Evolutionary conservation across 2,329 filamentous ascomycete genomes (phyloP).

Genomic region (Colletotrichum sp.): DNA sequence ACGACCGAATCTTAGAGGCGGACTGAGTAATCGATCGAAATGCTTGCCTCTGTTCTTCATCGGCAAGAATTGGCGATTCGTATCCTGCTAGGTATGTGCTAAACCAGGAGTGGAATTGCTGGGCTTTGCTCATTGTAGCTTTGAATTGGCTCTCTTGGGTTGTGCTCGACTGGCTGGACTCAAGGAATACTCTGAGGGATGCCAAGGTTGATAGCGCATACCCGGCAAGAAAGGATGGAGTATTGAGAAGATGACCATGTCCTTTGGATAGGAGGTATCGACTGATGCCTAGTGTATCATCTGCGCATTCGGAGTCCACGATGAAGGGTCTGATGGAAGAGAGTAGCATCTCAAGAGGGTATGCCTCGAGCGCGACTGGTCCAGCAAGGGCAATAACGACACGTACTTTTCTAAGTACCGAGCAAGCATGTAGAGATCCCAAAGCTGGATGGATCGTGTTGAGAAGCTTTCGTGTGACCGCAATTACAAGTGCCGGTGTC

Average conservation of each 20-base stretch:
- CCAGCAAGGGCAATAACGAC: slow-evolving; percentile 83
- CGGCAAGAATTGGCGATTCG: slow-evolving; percentile 56
- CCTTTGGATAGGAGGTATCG: slow-evolving; percentile 82
- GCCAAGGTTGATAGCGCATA: slow-evolving; percentile 81
- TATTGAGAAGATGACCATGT: slow-evolving; percentile 63
- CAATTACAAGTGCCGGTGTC: slow-evolving; percentile 76
- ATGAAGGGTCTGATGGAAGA: slow-evolving; percentile 81
- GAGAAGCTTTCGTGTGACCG: slow-evolving; percentile 78
- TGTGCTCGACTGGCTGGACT: slow-evolving; percentile 76
- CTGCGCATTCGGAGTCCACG: slow-evolving; percentile 83
- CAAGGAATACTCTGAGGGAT: slow-evolving; percentile 77
- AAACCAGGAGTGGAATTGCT: slow-evolving; percentile 81
- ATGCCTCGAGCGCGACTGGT: slow-evolving; percentile 72
- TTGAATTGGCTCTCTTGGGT: slow-evolving; percentile 86
- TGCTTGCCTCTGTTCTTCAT: slow-evolving; percentile 53
- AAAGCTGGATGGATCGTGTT: slow-evolving; percentile 83
- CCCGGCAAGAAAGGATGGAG: slow-evolving; percentile 80
- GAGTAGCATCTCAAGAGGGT: slow-evolving; percentile 89
- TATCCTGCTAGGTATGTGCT: slow-evolving; percentile 71
- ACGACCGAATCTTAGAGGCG: slow-evolving; percentile 69
- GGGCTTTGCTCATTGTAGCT: slow-evolving; percentile 76
- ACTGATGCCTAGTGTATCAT: slow-evolving; percentile 86
- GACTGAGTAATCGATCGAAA: slow-evolving; percentile 74
- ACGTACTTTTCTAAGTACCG: slow-evolving; percentile 84
- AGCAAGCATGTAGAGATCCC: slow-evolving; percentile 85